Evolutionary conservation across 2,329 filamentous ascomycete species (phyloP).

Genomic region (Fusarium burgessii): DNA sequence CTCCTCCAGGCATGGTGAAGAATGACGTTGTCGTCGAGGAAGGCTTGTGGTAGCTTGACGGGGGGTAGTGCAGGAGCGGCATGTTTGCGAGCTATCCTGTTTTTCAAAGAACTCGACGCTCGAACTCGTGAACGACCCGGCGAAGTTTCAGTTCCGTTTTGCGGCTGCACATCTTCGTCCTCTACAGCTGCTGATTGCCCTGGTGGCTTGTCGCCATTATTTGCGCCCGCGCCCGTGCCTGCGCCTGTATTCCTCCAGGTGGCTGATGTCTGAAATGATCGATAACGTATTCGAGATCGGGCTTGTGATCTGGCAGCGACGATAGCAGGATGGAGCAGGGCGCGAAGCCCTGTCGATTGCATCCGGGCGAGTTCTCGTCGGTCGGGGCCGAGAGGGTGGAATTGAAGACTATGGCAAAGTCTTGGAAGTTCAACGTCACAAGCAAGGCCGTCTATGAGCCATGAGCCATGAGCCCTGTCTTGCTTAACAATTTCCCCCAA

Average conservation of each 20-base stretch:
- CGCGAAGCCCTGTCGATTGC: constrained; percentile 48
- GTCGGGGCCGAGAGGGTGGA: constrained; percentile 7
- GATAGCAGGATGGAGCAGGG: constrained; percentile 46
- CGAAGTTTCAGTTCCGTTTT: constrained; percentile 45
- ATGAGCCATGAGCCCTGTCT: constrained; percentile 17
- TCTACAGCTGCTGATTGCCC: constrained; percentile 45
- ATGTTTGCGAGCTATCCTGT: constrained; percentile 50
- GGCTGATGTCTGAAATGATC: constrained; percentile 41
- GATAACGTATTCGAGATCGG: constrained; percentile 34
- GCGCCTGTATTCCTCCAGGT: constrained; percentile 34
- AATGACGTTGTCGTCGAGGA: constrained; percentile 64
- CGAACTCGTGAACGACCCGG: constrained; percentile 47
- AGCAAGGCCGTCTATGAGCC: constrained; percentile 23
- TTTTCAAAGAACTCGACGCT: constrained; percentile 45
- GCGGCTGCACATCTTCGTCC: constrained; percentile 46
- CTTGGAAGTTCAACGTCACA: constrained; percentile 5
- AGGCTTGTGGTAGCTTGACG: constrained; percentile 67
- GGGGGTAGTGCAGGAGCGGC: constrained; percentile 60
- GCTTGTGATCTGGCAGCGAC: constrained; percentile 43
- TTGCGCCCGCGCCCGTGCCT: constrained; percentile 30
- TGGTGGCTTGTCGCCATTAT: constrained; percentile 46
- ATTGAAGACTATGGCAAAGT: constrained; percentile 5
- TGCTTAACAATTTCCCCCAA: constrained; percentile 29
- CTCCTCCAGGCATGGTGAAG: constrained; percentile 42
- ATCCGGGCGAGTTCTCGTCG: constrained; percentile 48